Base-by-base conservation (phyloP, 352 stramenopile genomes). In the Globisporangium parvum region DNA sequence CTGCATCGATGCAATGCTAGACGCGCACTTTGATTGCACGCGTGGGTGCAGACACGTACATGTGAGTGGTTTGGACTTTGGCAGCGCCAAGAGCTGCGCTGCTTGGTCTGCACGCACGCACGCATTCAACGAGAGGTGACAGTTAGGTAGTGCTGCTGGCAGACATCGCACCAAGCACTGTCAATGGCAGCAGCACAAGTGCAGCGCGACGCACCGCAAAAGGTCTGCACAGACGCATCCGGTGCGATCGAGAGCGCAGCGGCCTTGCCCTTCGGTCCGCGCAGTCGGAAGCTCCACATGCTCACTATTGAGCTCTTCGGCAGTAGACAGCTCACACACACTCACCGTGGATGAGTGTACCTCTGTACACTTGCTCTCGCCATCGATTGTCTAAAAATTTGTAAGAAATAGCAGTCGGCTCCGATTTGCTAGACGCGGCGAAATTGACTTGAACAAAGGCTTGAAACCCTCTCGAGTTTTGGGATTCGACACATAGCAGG, bases 271-370 rank as follows among this genome's bases (percentile, higher is more conserved):
- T 72, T 71, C 14, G 79, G 76, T 1, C 77, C 77, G 12, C 79
- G 77, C 23, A 92, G 50, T 42, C 79, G 82, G 33, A 92, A 65
- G 60, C 50, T 87, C 82, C 82, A 92, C 69, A 75, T 85, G 40
- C 12, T 49, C n/a, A 17, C 6, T 8, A 9, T 37, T 37, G 31
- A 37, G 31, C 31, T 12, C 31, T 37, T n/a, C n/a, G n/a, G n/a
- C n/a, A n/a, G n/a, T n/a, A n/a, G n/a, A n/a, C n/a, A n/a, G n/a
- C n/a, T n/a, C n/a, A n/a, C n/a, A n/a, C n/a, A n/a, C n/a, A n/a
- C n/a, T n/a, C n/a, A n/a, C n/a, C n/a, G n/a, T n/a, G n/a, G n/a
- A n/a, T n/a, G n/a, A n/a, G n/a, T n/a, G n/a, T n/a, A n/a, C n/a
- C n/a, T n/a, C n/a, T n/a, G n/a, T n/a, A n/a, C n/a, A n/a, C n/a